phyloP scores from a whole-genome alignment of 352 stramenopile genomes.

The Pythium chondricola region DNA sequence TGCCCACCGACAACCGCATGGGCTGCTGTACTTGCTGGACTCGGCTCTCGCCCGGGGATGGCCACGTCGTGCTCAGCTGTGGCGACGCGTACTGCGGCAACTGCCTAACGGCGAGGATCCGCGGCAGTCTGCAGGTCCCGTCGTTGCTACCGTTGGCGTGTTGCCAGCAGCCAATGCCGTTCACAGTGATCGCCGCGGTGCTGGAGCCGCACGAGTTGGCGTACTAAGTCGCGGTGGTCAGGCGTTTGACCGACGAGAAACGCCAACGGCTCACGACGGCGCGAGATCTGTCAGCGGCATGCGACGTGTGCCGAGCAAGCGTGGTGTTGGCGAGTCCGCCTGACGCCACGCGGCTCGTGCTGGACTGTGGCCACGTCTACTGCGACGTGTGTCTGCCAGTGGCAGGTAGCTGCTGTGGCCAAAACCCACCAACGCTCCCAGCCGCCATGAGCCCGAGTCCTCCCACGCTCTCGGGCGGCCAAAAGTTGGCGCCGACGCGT shows the following conservation, averaged over 20 bases:
- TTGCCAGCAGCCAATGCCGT: slow-evolving; percentile 26
- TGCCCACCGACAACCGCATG: too few relatives aligned
- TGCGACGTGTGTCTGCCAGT: slow-evolving; percentile 4
- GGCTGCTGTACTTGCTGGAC: slow-evolving; percentile 8
- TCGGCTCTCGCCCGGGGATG: too few relatives aligned
- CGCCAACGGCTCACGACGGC: neutral
- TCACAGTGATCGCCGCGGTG: slow-evolving; percentile 23
- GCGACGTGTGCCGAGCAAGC: slow-evolving; percentile 5
- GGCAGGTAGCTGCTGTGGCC: neutral
- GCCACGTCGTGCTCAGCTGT: too few relatives aligned
- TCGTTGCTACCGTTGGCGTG: slow-evolving; percentile 27
- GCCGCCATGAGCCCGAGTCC: neutral
- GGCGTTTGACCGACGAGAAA: neutral
- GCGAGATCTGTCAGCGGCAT: neutral
- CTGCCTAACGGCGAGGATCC: slow-evolving; percentile 28
- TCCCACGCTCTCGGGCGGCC: too few relatives aligned
- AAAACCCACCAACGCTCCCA: neutral
- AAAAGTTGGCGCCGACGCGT: neutral
- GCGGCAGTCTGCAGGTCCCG: slow-evolving; percentile 15
- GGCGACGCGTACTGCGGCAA: slow-evolving; percentile 22
- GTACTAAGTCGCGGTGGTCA: slow-evolving; percentile 37
- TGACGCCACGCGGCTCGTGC: neutral
- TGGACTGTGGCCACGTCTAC: slow-evolving; percentile 17
- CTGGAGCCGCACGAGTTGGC: slow-evolving; percentile 27
- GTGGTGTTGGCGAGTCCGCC: neutral